Base-by-base conservation (phyloP, 306 rosid genomes). In the Malus sylvestris region DNA sequence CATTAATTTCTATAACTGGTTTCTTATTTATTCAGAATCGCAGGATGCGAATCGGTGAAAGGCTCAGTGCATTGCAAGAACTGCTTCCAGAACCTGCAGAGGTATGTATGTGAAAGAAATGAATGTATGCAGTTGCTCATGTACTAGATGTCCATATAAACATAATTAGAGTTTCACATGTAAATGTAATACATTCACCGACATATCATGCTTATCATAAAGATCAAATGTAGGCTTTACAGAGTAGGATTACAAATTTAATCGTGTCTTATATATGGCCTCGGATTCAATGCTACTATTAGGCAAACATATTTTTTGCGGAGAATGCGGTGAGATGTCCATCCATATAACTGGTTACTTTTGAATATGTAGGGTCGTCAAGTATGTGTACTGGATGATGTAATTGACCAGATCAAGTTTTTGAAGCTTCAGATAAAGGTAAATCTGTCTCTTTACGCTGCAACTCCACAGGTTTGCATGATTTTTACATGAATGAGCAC, bases 371-470 rank as follows among this genome's bases (percentile, higher is more conserved):
- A 93, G 98, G 98, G 88, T 76, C 76, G 86, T 81, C 91, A 90
- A 78, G 88, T 86, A 27, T 85, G 86, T 71, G 73, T 80, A 72
- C 66, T 91, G 77, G 98, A 91, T 72, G 96, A 88, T 66, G 79
- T 87, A 77, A 93, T 93, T 73, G 98, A 93, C 88, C 82, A 93
- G 80, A 73, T 93, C 81, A 91, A 93, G 85, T 80, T 84, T 80
- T 81, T 93, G 86, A 92, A 91, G 85, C 90, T 88, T 79, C 97
- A 86, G 72, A 84, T 88, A 15, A 93, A 91, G 98, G 98, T 91
- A 72, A 61, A 70, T 62, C 59, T 30, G 13, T 75, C 73, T 70
- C 14, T 45, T 52, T 84, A 25, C 45, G 3, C 22, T 62, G 64
- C 40, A 64, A 60, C 32, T 4, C 18, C 13, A 60, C 13, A 61